Evolutionary conservation across 2,329 filamentous ascomycete species (phyloP).

Genomic region (Fusarium foetens): DNA sequence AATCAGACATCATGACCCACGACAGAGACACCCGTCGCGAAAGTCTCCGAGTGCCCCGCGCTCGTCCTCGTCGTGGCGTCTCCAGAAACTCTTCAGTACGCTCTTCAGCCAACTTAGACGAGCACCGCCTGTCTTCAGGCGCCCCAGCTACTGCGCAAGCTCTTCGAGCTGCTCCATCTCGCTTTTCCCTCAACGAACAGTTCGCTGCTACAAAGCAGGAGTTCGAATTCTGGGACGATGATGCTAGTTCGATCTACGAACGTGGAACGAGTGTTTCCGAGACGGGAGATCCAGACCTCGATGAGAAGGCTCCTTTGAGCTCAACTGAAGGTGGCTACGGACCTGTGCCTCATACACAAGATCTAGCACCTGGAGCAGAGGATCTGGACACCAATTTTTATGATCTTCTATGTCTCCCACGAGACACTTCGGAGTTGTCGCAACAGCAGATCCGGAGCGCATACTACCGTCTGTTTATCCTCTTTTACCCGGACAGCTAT

Average conservation of each 20-base stretch:
- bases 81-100: conserved; percentile 42
- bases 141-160: conserved; percentile 31
- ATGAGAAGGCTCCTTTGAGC: conserved; percentile 23
- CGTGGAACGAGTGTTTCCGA: conserved; percentile 44
- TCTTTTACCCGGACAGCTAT: conserved; percentile 57
- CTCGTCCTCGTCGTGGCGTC: conserved; percentile 28
- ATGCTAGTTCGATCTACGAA: conserved; percentile 57
- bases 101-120: conserved; percentile 39
- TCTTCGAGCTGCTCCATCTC: conserved; percentile 53
- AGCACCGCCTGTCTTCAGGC: conserved; percentile 32
- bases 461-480: conserved; percentile 57
- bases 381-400: conserved; percentile 51
- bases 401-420: conserved; percentile 57
- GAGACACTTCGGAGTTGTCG: conserved; percentile 40
- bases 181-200: conserved; percentile 59
- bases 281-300: conserved; percentile 17
- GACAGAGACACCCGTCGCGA: conserved; percentile 41
- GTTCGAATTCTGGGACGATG: conserved; percentile 60
- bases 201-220: conserved; percentile 60
- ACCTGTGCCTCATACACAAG: conserved; percentile 1
- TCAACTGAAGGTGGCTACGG: conserved; percentile 20
- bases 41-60: conserved; percentile 46
- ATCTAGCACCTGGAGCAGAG: background rate
- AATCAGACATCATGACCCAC: conserved; percentile 37
- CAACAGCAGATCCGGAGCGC: conserved; percentile 54